Evolutionary conservation across 2,329 filamentous ascomycete genomes (phyloP), one percentile per base, ranked within the genome.

Genomic region (Teratosphaeriaceae sp.): DNA sequence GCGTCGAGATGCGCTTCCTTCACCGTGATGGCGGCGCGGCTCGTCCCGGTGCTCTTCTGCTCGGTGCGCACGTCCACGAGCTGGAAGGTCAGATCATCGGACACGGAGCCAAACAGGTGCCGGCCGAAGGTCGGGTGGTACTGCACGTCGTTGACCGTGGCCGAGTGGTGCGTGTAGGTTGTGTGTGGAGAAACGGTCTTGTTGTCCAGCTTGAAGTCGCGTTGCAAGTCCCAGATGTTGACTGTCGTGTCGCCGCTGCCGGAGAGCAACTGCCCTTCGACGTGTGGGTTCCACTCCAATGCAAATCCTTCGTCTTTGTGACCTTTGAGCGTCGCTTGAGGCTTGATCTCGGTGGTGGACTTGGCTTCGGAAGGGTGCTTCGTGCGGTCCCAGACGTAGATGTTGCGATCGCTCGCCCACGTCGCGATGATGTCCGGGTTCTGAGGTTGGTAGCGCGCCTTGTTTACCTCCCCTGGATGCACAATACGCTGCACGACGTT

Each of bases 401-500:
- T 85, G 53, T 81, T 84, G 49, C 87, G 85, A 63, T 96, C 86
- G 6, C 87, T 80, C 51, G 87, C 88, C 68, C 96, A 82, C 0
- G 92, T 96, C 2, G 92, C 92, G 57, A 98, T 94, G 45, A 98
- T 82, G 59, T 98, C 88, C 4, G 90, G 88, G 60, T 98, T 98
- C 64, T 97, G 90, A 11, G 92, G 92, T 67, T 96, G 89, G 63
- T 97, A 97, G 54, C 92, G 83, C 13, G 92, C 94, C 72, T 97
- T 98, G 75, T 98, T 98, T 62, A 98, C 88, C 66, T 98, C 92
- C 50, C 87, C 86, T 13, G 89, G 88, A 63, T 98, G 92, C 63
- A 94, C 85, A 62, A 98, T 98, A 66, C 86, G 92, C 66, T 98
- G 92, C 40, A 92, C 83, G 58, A 98, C 85, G 52, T 85, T 84